A percentile compares a stretch with the other conserved stretches of the same genome.
These are phyloP conservation scores for Filobasidium wieringae DNA, from an alignment of 768 basidiomycete species.

Conservation along the genomic window DNA sequence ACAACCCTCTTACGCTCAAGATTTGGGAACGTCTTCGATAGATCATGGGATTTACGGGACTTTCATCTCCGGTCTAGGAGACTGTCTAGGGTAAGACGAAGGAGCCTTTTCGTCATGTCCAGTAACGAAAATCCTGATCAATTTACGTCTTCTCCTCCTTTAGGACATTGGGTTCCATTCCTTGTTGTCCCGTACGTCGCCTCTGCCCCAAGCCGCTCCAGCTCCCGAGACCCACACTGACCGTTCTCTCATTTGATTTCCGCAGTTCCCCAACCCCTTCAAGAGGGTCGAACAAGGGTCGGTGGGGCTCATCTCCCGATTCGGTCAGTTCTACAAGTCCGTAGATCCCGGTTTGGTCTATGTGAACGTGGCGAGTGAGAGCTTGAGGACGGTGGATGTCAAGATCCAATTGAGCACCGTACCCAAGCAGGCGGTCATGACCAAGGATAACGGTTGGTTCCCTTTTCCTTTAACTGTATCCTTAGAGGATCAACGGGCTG, in stretches of 20 bases:
- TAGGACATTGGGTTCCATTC: conserved; percentile 59
- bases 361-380: conserved; percentile 89
- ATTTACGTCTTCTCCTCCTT: no score
- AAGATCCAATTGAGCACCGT: conserved; percentile 75
- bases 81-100: conserved; percentile 56
- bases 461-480: neutral
- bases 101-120: conserved; percentile 53
- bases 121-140: no score
- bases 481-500: neutral
- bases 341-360: conserved; percentile 85
- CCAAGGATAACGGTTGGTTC: conserved; percentile 71
- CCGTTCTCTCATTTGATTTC: neutral
- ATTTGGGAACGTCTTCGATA: conserved; percentile 59
- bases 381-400: conserved; percentile 75
- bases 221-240: conserved; percentile 39
- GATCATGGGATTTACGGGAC: conserved; percentile 79
- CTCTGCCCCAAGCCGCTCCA: neutral
- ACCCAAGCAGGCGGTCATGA: conserved; percentile 55
- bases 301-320: conserved; percentile 81
- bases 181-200: conserved; percentile 67
- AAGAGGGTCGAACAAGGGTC: conserved; percentile 70
- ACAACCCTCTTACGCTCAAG: conserved; percentile 85
- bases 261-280: conserved; percentile 20
- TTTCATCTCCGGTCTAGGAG: conserved; percentile 47
- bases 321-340: conserved; percentile 90